Base-by-base conservation (phyloP, 2,329 filamentous ascomycete species). In the Microcyclosporella mali region DNA sequence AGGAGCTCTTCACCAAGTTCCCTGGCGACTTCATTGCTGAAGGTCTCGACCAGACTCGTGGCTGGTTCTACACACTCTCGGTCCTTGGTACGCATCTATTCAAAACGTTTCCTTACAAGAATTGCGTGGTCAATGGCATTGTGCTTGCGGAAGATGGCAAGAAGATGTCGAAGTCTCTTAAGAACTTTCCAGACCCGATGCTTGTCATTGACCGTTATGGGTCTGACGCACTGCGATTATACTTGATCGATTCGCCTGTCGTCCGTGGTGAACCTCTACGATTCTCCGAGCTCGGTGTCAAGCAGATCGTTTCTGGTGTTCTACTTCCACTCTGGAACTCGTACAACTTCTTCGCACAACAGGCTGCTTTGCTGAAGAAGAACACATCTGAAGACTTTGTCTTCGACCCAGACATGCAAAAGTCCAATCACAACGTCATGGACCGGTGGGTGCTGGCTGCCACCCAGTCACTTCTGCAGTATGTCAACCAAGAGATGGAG, bases 141-240 rank as follows among this genome's bases (percentile, higher is more conserved):
- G 88, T 95, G 3, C 75, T 95, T 31, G 89, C 89, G 1, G 88
- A 94, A 63, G 88, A 95, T 59, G 90, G 90, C 43, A 95, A 95
- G 74, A 97, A 97, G 74, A 97, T 97, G 90, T 95, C 88, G 6
- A 97, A 97, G 69, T 81, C 90, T 41, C 73, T 95, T 45, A 94
- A 95, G 71, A 97, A 97, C 67, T 97, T 95, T 65, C 90, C 90
- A 0, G 88, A 95, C 58, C 90, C 90, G 9, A 72, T 72, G 43
- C 70, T 88, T 39, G 79, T 97, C 53, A 92, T 95, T 75, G 70
- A 84, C 45, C 84, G 84, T 59, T 94, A 94, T 62, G 90, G 90
- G 15, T 89, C 88, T 1, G 90, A 97, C 68, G 88, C 90, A 21
- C 78, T 97, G 37, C 83, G 90, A 42, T 74, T 97, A n/a, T 95